Percentiles rank a stretch among this genome's conserved stretches.
Conservation (phyloP, 78 protist species). For the Creolimax fragrantissima region DNA sequence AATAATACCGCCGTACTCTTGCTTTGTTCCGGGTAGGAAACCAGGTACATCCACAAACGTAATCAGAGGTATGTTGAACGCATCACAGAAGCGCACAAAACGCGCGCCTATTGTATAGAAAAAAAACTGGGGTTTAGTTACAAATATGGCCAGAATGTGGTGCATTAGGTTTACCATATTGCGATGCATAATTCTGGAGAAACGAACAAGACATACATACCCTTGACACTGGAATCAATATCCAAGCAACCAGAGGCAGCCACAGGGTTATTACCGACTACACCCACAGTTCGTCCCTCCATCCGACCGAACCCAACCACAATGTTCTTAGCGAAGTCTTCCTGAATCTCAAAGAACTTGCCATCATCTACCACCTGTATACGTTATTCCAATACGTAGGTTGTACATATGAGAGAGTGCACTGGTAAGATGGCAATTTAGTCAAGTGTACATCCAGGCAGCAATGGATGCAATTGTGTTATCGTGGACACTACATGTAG, state of each 20-base stretch:
- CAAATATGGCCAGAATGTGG: too few species aligned
- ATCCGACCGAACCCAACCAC: conserved; percentile 84
- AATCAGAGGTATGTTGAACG: conserved; percentile 93
- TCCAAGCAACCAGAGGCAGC: conserved; percentile 91
- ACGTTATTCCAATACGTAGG: neutral
- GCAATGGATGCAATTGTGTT: neutral
- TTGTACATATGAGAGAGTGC: neutral
- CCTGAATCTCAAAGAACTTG: conserved; percentile 83
- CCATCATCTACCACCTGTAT: conserved; percentile 74
- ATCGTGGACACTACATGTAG: too few species aligned
- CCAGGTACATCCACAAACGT: conserved; percentile 98
- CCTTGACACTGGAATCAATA: conserved; percentile 90
- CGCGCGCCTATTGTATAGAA: conserved; percentile 14
- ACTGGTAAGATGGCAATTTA: neutral
- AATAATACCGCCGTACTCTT: conserved; percentile 70
- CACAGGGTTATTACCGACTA: conserved; percentile 96
- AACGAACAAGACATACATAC: too few species aligned
- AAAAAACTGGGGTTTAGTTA: neutral
- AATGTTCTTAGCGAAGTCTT: conserved; percentile 86
- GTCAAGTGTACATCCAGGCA: neutral
- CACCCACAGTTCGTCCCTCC: conserved; percentile 89
- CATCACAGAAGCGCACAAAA: conserved; percentile 90
- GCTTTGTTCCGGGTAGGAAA: conserved; percentile 85
- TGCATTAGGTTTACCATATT: too few species aligned
- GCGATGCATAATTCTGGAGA: neutral